These are phyloP conservation scores for Parachaetomium inaequale DNA, from an alignment of 495 filamentous ascomycete genomes.

Conservation along the genomic window DNA sequence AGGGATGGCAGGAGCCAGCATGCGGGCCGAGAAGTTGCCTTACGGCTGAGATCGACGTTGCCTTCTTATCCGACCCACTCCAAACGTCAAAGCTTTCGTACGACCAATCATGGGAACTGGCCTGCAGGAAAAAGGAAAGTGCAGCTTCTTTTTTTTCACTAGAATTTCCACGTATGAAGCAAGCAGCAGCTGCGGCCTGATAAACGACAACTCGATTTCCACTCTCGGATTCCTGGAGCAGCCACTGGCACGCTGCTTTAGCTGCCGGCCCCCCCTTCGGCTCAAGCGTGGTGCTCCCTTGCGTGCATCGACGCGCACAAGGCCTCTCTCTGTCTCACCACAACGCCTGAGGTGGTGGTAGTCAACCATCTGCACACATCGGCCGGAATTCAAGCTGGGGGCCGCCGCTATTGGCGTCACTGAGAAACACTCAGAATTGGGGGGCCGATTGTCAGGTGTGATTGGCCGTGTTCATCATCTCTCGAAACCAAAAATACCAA, in stretches of 20 bases:
- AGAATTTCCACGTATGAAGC: background rate
- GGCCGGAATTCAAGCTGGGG: constrained; percentile 13
- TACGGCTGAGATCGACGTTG: constrained; percentile 15
- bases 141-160: background rate
- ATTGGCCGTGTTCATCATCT: background rate
- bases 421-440: background rate
- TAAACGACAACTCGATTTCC: background rate
- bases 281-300: background rate
- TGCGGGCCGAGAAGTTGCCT: background rate
- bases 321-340: constrained; percentile 11
- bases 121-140: constrained; percentile 7
- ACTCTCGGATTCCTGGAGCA: background rate
- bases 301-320: constrained; percentile 2
- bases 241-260: background rate
- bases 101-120: background rate
- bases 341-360: constrained; percentile 8
- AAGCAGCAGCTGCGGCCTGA: constrained; percentile 2
- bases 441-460: background rate
- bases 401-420: background rate
- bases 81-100: constrained; percentile 9
- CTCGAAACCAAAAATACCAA: too few species aligned
- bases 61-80: background rate
- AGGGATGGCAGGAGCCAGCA: background rate
- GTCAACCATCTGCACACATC: background rate
- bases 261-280: background rate